Base-by-base conservation (phyloP, 345 rosid genomes). In the Eucalyptus curtisii region DNA sequence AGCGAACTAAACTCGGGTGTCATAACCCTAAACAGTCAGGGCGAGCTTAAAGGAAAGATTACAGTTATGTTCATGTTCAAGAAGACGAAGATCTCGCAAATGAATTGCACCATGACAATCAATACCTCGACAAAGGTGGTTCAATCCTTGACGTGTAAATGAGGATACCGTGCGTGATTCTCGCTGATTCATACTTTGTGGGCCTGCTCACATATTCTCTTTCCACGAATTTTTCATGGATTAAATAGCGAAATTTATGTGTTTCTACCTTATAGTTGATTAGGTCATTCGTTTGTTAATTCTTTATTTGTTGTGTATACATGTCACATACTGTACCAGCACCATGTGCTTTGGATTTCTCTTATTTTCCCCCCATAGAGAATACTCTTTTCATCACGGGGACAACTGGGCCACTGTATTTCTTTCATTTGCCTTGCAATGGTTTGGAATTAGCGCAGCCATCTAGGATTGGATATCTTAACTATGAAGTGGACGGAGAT, bases 21-120 rank as follows among this genome's bases (percentile, higher is more conserved):
- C 20, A 76, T 89, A 31, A 53, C 81, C 40, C 40, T 89, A n/a
- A 47, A 45, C 31, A 80, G 87, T 13, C 68, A 79, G 1, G 86
- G 88, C 25, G 84, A 10, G 81, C 27, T 89, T 76, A 48, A 52
- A 10, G 90, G 88, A 30, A 87, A 89, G 76, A 24, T 89, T 24
- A 61, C 55, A 24, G 40, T 89, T 57, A 30, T 80, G 86, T 53
- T 68, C 20, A 40, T 89, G 44, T 85, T 89, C 86, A 87, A 87
- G 81, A 86, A 71, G 81, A 57, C 45, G 82, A 89, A 87, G 45
- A 49, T 86, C 49, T 19, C 87, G 6, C 44, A 30, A 24, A 53
- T 89, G 88, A 86, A 89, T 81, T 89, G 90, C 90, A 89, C 90
- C 52, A 53, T 89, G 88, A 37, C 50, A 8, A 33, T 89, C 7